Evolutionary conservation across 1,284 basidiomycete genomes (phyloP).

Genomic region (Agaricales sp.): DNA sequence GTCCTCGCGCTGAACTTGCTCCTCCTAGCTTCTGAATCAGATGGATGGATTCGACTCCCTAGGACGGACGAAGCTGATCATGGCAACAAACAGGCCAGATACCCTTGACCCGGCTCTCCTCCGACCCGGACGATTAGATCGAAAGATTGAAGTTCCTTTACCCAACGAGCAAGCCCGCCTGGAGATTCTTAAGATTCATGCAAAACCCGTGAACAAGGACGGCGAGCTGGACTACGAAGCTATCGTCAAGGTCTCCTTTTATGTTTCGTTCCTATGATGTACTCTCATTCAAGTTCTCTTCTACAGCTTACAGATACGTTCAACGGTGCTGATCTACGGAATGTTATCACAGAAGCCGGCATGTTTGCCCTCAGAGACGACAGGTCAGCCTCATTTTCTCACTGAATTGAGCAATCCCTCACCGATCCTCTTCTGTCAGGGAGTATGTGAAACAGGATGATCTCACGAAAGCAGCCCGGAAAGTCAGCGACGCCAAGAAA

Average conservation of each 20-base stretch:
- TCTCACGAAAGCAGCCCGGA: slow-evolving; percentile 95
- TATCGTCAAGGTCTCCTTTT: slow-evolving; percentile 73
- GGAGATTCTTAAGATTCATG: slow-evolving; percentile 98
- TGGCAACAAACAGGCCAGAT: slow-evolving; percentile 96
- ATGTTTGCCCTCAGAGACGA: slow-evolving; percentile 99
- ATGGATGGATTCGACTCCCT: slow-evolving; percentile 99
- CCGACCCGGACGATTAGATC: slow-evolving; percentile 91
- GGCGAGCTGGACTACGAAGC: slow-evolving; percentile 96
- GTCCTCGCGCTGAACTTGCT: slow-evolving; percentile 2
- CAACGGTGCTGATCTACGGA: slow-evolving; percentile 93
- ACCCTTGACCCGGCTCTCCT: slow-evolving; percentile 96
- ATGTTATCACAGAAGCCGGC: slow-evolving; percentile 96
- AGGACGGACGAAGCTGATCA: slow-evolving; percentile 94
- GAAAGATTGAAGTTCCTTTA: slow-evolving; percentile 97
- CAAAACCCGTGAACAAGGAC: slow-evolving; percentile 88
- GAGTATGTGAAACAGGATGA: slow-evolving; percentile 93
- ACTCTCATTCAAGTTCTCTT: neutral
- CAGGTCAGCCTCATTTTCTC: slow-evolving; percentile 35
- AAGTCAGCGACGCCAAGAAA: slow-evolving; percentile 94
- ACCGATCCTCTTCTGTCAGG: slow-evolving; percentile 28
- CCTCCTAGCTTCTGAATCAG: slow-evolving; percentile 84
- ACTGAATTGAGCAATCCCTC: neutral
- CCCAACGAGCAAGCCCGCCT: slow-evolving; percentile 94
- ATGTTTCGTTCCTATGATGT: neutral
- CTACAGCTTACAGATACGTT: slow-evolving; percentile 78